Evolutionary conservation across 805 yeast genomes (phyloP).

Genomic region (Naumovozyma dairenensis): DNA sequence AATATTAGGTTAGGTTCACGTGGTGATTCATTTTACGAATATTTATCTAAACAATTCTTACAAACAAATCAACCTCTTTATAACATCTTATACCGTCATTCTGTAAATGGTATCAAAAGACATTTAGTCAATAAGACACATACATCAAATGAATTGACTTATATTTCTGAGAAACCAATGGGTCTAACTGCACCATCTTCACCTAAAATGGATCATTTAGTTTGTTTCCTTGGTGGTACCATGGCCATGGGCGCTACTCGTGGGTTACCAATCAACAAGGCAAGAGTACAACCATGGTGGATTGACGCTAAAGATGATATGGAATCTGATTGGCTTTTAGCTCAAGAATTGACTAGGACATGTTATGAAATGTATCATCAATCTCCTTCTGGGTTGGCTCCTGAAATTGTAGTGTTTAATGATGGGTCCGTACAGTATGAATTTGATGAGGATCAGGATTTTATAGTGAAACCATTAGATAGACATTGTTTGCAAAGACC

Average conservation of each 20-base stretch:
- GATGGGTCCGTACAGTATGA: slow-evolving; percentile 25
- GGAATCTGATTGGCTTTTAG: slow-evolving; percentile 58
- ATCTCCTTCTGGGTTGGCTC: slow-evolving; percentile 68
- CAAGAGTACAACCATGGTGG: slow-evolving; percentile 51
- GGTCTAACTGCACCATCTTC: slow-evolving; percentile 50
- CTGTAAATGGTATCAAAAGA: slow-evolving; percentile 67
- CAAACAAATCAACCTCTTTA: slow-evolving; percentile 62
- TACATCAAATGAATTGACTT: slow-evolving; percentile 51
- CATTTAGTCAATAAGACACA: slow-evolving; percentile 48
- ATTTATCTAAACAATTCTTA: slow-evolving; percentile 72
- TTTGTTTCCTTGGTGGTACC: slow-evolving; percentile 84
- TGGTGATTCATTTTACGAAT: slow-evolving; percentile 91
- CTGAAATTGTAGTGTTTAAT: slow-evolving; percentile 84
- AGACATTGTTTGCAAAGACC: slow-evolving; percentile 85
- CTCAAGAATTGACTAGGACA: slow-evolving; percentile 63
- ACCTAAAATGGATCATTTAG: slow-evolving; percentile 84
- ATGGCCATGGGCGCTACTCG: slow-evolving; percentile 83
- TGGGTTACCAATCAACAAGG: slow-evolving; percentile 48
- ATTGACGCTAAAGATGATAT: slow-evolving; percentile 33
- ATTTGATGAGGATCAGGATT: slow-evolving; percentile 18
- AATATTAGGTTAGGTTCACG: slow-evolving; percentile 77
- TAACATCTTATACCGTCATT: slow-evolving; percentile 63
- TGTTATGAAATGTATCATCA: slow-evolving; percentile 80
- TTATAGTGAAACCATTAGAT: slow-evolving; percentile 60
- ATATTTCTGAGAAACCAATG: slow-evolving; percentile 63